Base-by-base conservation (phyloP, 179 eudicot genomes). In the Nepenthes alata region DNA sequence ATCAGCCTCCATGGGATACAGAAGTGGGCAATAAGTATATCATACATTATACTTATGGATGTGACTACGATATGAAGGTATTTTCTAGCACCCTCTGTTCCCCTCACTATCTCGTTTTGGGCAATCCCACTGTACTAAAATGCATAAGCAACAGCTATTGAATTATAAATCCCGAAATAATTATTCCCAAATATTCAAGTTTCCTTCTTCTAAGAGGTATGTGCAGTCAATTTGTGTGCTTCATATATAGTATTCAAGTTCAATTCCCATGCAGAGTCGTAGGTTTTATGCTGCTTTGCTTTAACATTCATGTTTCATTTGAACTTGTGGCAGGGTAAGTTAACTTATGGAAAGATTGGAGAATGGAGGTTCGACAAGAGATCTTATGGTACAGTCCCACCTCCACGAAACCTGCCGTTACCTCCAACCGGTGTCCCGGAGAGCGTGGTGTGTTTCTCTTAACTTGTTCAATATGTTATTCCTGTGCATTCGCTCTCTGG, bases 291-390 rank as follows among this genome's bases (percentile, higher is more conserved):
- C 11, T 50, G 12, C 35, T 55, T 34, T 35, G 4, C 38, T n/a
- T 11, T 56, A 11, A 56, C 11, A 16, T 9, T 56, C 10, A 56
- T 56, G 44, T 35, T 56, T 35, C 38, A 7, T 8, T 52, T 15
- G 3, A 25, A 25, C 6, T 11, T 55, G 58, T 44, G 0, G 15
- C 74, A 88, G 91, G 99, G 98, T 45, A 80, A 87, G 70, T 74
- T 93, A 64, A 93, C 98, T 44, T 87, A 87, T 74, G 98, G 98
- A 72, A 85, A 82, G 81, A 80, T 89, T 59, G 98, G 98, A 61
- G 95, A 93, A 69, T 93, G 98, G 98, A 82, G 98, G 70, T 93
- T 93, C 63, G 97, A 93, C 85, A 93, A 93, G 77, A 80, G 98
- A 78, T 93, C 97, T n/a, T 87, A 75, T 62, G 80, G 69, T 68